Conservation (phyloP, 192 early-diverging fungal species). For the Umbelopsis isabellina region DNA sequence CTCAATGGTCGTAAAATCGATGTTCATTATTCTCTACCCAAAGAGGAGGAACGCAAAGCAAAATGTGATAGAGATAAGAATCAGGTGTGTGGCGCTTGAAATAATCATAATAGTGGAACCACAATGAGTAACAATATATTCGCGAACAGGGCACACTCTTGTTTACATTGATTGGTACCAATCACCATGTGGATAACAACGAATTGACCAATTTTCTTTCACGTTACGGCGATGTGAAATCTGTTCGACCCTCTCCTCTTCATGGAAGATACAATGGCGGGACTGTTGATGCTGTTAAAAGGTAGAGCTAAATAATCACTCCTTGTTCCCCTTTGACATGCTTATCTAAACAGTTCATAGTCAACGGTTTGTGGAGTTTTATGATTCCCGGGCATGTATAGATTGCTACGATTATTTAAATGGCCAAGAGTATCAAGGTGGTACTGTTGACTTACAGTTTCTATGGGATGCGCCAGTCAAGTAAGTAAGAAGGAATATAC, state of each 20-base stretch:
- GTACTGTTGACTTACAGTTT: slow-evolving; percentile 42
- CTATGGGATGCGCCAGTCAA: slow-evolving; percentile 47
- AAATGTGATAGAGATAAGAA: slow-evolving; percentile 48
- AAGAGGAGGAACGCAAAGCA: slow-evolving; percentile 41
- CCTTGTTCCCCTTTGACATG: background rate
- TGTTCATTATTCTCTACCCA: slow-evolving; percentile 56
- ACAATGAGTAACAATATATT: background rate
- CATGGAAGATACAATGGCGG: slow-evolving; percentile 20
- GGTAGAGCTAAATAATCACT: slow-evolving; percentile 14
- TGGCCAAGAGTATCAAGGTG: slow-evolving; percentile 38
- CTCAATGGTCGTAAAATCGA: slow-evolving; percentile 50
- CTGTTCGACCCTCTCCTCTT: slow-evolving; percentile 35
- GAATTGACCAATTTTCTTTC: slow-evolving; percentile 43
- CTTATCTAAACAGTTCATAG: slow-evolving; percentile 23
- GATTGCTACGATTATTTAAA: slow-evolving; percentile 39
- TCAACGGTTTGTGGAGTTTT: slow-evolving; percentile 52
- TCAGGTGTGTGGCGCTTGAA: slow-evolving; percentile 40
- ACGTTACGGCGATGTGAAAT: slow-evolving; percentile 53
- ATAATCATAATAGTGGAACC: background rate
- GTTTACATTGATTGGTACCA: slow-evolving; percentile 43
- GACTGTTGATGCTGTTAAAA: slow-evolving; percentile 16
- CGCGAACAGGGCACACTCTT: slow-evolving; percentile 48
- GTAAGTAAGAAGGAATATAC: slow-evolving; percentile 20
- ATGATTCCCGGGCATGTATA: slow-evolving; percentile 45
- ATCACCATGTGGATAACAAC: slow-evolving; percentile 34